These are phyloP conservation scores for Rhizophagus sp. DNA, from an alignment of 192 early-diverging fungal genomes.

Conservation along the genomic window DNA sequence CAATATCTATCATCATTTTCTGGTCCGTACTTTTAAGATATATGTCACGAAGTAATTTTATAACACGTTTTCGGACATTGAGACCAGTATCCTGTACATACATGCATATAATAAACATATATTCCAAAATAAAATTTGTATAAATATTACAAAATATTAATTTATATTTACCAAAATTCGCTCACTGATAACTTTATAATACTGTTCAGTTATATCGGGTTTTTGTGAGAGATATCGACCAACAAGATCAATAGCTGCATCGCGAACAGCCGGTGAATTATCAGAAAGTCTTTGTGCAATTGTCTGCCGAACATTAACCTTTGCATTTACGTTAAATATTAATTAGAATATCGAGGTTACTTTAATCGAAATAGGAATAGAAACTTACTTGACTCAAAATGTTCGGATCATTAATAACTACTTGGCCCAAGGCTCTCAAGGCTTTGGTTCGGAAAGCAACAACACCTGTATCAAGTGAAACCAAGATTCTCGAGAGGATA, in stretches of 20 bases:
- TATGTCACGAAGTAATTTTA: conserved; percentile 77
- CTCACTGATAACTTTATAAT: conserved; percentile 80
- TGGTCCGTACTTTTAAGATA: conserved; percentile 53
- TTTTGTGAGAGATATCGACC: conserved; percentile 76
- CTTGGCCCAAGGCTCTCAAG: conserved; percentile 74
- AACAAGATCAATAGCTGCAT: conserved; percentile 88
- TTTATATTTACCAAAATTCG: conserved; percentile 65
- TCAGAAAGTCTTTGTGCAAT: conserved; percentile 81
- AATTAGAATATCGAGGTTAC: neutral
- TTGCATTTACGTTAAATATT: neutral
- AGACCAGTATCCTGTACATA: conserved; percentile 74
- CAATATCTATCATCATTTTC: conserved; percentile 64
- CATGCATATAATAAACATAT: too few relatives aligned
- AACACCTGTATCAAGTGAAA: conserved; percentile 62
- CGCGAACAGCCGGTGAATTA: conserved; percentile 80
- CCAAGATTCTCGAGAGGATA: conserved; percentile 64
- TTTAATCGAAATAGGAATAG: neutral
- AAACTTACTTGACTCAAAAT: conserved; percentile 58
- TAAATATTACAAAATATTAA: too few relatives aligned
- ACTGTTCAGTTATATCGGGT: conserved; percentile 63
- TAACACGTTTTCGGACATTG: conserved; percentile 85
- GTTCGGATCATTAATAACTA: conserved; percentile 66
- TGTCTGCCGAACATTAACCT: conserved; percentile 63
- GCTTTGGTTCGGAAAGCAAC: conserved; percentile 77
- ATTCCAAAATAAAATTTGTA: too few relatives aligned